Percentiles rank a stretch among this genome's conserved stretches.
These are phyloP conservation scores for Pseudogymnoascus sp. DNA, from an alignment of 2,329 filamentous ascomycete species.

Conservation along the genomic window DNA sequence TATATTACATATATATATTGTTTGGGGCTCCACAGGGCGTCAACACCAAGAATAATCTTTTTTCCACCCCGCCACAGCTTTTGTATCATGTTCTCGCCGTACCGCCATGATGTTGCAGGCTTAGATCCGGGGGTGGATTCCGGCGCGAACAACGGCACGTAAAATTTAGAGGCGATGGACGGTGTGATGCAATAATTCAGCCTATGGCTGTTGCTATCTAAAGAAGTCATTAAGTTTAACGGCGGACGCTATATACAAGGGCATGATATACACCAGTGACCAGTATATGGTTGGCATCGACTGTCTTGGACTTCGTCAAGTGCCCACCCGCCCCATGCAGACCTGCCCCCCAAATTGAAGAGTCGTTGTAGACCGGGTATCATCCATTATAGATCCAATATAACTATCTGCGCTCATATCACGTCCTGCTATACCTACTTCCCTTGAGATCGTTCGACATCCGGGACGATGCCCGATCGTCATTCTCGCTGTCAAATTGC, in stretches of 20 bases:
- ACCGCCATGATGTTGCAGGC: not conserved
- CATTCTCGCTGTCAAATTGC: conserved; percentile 4
- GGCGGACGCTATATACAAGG: not conserved
- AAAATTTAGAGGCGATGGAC: not conserved
- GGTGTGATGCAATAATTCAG: not conserved
- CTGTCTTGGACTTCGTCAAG: not conserved
- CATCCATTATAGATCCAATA: not conserved
- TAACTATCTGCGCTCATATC: not conserved
- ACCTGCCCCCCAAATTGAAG: not conserved
- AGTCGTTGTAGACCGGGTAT: not conserved
- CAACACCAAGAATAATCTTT: not conserved
- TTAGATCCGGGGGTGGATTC: not conserved
- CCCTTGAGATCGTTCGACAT: not conserved
- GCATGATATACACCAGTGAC: not conserved
- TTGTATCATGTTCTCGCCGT: not conserved
- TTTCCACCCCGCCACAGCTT: not conserved
- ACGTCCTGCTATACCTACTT: not conserved
- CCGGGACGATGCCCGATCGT: not conserved
- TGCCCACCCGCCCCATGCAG: not conserved
- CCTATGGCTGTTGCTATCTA: not conserved
- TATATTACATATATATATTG: not conserved
- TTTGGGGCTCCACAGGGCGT: not conserved
- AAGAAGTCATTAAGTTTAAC: not conserved
- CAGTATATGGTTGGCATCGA: not conserved
- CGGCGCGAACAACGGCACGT: not conserved